These are phyloP conservation scores for Cucumis melo DNA, from an alignment of 306 rosid species.

Conservation along the genomic window DNA sequence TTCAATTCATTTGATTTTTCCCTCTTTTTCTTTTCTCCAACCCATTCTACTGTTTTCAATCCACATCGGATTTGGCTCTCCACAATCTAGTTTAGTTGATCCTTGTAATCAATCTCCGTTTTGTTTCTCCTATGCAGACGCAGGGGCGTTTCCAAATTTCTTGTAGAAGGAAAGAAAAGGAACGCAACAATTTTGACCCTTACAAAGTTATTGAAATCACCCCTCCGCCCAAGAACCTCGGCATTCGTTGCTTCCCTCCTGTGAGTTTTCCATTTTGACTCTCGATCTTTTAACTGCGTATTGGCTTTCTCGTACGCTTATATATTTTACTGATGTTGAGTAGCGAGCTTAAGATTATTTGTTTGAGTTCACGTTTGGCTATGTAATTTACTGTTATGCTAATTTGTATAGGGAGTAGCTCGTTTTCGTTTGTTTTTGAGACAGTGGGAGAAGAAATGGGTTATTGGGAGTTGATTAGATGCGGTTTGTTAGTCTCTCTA, in stretches of 20 bases:
- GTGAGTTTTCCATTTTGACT: slow-evolving; percentile 30
- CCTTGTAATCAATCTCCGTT: not conserved
- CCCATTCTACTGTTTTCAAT: not conserved
- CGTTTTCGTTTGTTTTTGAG: not conserved
- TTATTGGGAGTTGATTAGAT: not conserved
- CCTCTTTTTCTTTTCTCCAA: not conserved
- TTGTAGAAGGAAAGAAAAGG: slow-evolving; percentile 70
- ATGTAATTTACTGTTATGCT: not conserved
- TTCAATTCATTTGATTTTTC: not conserved
- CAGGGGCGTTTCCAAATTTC: slow-evolving; percentile 27
- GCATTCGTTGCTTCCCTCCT: slow-evolving; percentile 79
- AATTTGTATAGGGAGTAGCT: not conserved
- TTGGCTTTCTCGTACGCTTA: not conserved
- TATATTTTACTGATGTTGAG: not conserved
- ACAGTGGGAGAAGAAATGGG: not conserved
- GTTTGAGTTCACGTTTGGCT: not conserved
- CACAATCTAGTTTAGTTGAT: not conserved
- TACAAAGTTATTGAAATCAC: slow-evolving; percentile 85
- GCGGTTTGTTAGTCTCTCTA: not conserved
- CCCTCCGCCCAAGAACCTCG: slow-evolving; percentile 89
- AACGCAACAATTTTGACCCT: slow-evolving; percentile 46
- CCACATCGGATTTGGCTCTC: not conserved
- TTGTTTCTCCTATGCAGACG: slow-evolving; percentile 17
- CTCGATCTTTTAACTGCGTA: not conserved
- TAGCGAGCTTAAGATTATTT: not conserved